Conservation (phyloP, 169 alveolate genomes). For the Plasmodium gaboni region DNA sequence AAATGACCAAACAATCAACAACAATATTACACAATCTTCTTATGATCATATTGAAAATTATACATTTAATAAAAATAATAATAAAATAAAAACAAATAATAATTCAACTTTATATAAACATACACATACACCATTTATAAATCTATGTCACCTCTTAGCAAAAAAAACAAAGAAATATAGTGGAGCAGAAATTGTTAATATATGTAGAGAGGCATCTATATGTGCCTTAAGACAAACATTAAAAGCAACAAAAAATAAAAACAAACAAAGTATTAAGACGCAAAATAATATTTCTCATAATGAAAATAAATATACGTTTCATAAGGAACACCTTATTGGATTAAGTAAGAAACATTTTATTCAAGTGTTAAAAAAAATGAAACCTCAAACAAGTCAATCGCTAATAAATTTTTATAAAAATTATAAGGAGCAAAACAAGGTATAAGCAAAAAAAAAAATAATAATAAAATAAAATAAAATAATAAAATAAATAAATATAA, state of each 20-base stretch:
- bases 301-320: background rate
- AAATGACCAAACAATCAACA: background rate
- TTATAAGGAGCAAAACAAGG: slow-evolving; percentile 48
- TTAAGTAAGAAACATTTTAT: slow-evolving; percentile 75
- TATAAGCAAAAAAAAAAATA: too few species aligned
- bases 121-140: slow-evolving; percentile 88
- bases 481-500: too few species aligned
- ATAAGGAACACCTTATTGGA: slow-evolving; percentile 7
- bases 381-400: slow-evolving; percentile 79
- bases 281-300: background rate
- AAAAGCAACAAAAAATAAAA: slow-evolving; percentile 10
- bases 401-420: slow-evolving; percentile 77
- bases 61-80: background rate
- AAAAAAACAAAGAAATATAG: slow-evolving; percentile 96
- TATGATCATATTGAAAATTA: background rate
- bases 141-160: slow-evolving; percentile 86
- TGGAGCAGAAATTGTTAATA: slow-evolving; percentile 94
- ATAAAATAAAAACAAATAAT: background rate
- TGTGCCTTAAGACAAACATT: slow-evolving; percentile 79
- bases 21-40: background rate
- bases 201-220: slow-evolving; percentile 94
- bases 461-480: too few species aligned
- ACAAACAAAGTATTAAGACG: background rate
- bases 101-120: slow-evolving; percentile 79
- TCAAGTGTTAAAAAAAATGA: slow-evolving; percentile 74